phyloP scores from a whole-genome alignment of 78 protist species.

The Protostelium mycophagum region DNA sequence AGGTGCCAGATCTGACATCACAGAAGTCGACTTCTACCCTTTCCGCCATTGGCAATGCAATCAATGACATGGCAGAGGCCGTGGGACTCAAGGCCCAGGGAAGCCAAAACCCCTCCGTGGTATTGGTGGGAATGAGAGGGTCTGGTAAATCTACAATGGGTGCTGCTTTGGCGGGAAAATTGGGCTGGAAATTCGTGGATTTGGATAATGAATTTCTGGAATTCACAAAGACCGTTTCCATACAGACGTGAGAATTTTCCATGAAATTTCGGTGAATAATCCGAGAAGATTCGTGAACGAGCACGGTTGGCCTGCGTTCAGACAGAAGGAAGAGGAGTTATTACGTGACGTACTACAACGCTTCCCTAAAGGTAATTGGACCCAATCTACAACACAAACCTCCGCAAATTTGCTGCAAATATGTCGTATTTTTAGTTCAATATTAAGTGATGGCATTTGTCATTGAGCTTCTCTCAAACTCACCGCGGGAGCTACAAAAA shows the following conservation, averaged over 20 bases:
- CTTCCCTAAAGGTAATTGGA: not conserved
- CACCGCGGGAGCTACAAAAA: too few species aligned
- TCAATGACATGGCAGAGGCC: not conserved
- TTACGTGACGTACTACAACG: not conserved
- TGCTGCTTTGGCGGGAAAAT: constrained; percentile 17
- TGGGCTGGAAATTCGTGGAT: not conserved
- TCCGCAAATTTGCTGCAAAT: too few species aligned
- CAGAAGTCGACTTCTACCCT: not conserved
- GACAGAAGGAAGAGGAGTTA: constrained; percentile 8
- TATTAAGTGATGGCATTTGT: too few species aligned
- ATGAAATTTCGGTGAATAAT: not conserved
- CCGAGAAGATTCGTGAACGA: not conserved
- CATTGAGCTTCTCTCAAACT: too few species aligned
- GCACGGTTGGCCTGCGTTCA: constrained; percentile 49
- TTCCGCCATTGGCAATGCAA: not conserved
- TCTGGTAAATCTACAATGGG: constrained; percentile 70
- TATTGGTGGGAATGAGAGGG: constrained; percentile 55
- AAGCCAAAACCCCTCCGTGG: not conserved
- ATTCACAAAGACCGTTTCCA: not conserved
- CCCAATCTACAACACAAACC: not conserved
- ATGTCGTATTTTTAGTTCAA: too few species aligned
- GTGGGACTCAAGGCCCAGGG: not conserved
- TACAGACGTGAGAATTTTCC: not conserved
- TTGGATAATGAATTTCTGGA: not conserved
- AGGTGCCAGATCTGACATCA: not conserved